These are phyloP conservation scores for Hydrangea macrophylla DNA, from an alignment of 148 eudicot genomes.

Conservation along the genomic window DNA sequence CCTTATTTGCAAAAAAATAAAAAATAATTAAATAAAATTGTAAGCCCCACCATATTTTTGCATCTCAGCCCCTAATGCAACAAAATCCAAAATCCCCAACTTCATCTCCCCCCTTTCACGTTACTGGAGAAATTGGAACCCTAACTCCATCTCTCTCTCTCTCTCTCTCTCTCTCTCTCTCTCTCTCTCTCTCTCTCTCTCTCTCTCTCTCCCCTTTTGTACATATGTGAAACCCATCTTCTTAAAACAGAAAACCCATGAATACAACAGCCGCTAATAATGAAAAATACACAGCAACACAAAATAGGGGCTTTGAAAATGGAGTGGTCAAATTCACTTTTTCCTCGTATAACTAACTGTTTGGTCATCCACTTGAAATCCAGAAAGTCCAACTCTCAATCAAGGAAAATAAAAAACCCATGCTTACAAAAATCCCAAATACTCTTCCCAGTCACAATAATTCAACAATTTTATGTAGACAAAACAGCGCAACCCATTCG, in stretches of 20 bases:
- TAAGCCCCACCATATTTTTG: too few relatives aligned
- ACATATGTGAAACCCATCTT: slow-evolving; percentile 10
- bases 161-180: slow-evolving; percentile 3
- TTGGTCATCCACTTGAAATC: slow-evolving; percentile 32
- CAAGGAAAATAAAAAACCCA: slow-evolving; percentile 15
- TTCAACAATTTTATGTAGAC: slow-evolving; percentile 14
- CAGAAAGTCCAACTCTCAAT: slow-evolving; percentile 37
- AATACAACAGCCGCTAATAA: slow-evolving; percentile 6
- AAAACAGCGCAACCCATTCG: slow-evolving; percentile 23
- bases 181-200: background rate
- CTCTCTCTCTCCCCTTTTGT: background rate
- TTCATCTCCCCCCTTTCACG: too few relatives aligned
- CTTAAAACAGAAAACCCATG: slow-evolving; percentile 25
- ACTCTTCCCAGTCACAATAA: slow-evolving; percentile 15
- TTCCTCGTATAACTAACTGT: slow-evolving; percentile 13
- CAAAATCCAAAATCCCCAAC: too few relatives aligned
- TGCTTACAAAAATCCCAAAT: slow-evolving; percentile 21
- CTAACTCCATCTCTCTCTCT: background rate
- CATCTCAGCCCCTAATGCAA: too few relatives aligned
- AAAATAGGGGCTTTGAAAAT: slow-evolving; percentile 2
- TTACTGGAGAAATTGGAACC: too few relatives aligned
- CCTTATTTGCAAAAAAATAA: too few relatives aligned
- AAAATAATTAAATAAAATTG: too few relatives aligned
- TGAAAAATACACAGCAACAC: slow-evolving; percentile 17
- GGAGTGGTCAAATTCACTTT: slow-evolving; percentile 28